Percentiles rank a stretch among this genome's conserved stretches.
These are phyloP conservation scores for Tilletiopsis washingtonensis DNA, from an alignment of 1,284 basidiomycete genomes.

Conservation along the genomic window DNA sequence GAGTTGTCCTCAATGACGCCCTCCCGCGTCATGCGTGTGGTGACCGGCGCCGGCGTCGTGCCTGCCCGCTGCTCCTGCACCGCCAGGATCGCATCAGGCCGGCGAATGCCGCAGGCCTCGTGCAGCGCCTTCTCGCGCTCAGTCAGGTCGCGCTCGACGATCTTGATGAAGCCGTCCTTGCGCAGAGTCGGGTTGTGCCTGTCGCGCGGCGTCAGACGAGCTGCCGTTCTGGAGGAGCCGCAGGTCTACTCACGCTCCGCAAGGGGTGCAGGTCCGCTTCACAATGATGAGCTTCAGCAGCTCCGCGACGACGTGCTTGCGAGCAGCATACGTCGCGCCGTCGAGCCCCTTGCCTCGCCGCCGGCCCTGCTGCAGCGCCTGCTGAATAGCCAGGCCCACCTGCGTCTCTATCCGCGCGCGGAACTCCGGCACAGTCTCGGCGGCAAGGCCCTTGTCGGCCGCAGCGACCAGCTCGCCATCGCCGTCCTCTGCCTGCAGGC, in stretches of 20 bases:
- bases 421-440: slow-evolving; percentile 46
- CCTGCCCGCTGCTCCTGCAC: no score
- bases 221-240: background rate
- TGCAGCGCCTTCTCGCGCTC: slow-evolving; percentile 68
- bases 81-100: slow-evolving; percentile 15
- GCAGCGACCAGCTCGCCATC: slow-evolving; percentile 49
- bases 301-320: slow-evolving; percentile 73
- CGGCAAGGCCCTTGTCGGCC: slow-evolving; percentile 19
- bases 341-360: slow-evolving; percentile 48
- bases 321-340: slow-evolving; percentile 80
- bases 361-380: slow-evolving; percentile 53
- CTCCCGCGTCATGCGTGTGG: no score
- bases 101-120: slow-evolving; percentile 53
- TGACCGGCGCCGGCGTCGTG: no score
- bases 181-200: slow-evolving; percentile 80
- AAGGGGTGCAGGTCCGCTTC: slow-evolving; percentile 64
- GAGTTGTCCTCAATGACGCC: no score
- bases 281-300: slow-evolving; percentile 66
- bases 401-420: slow-evolving; percentile 28
- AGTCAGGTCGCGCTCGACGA: slow-evolving; percentile 85
- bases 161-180: slow-evolving; percentile 87
- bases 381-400: slow-evolving; percentile 64
- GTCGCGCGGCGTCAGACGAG: background rate
- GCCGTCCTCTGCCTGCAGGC: slow-evolving; percentile 24
- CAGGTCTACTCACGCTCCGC: slow-evolving; percentile 63